Percentiles rank a stretch among this genome's conserved stretches.
Evolutionary conservation across 371 early-diverging fungal species (phyloP).

Genomic region (Mortierella sp.): DNA sequence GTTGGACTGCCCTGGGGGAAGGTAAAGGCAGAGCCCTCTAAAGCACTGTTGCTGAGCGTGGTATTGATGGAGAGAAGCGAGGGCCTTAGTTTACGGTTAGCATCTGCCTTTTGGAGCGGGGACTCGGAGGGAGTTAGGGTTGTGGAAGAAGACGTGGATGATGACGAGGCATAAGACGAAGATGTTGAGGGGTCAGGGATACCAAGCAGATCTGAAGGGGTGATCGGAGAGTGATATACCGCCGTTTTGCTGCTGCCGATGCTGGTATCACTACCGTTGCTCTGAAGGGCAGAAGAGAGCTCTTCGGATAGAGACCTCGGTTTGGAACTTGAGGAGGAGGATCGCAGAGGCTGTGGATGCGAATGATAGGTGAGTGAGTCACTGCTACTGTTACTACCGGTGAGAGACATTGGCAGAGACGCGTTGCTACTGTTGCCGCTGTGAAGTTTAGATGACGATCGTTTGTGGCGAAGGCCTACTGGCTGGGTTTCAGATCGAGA

Average conservation of each 20-base stretch:
- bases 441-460: slow-evolving; percentile 33
- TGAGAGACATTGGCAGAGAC: slow-evolving; percentile 38
- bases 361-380: slow-evolving; percentile 16
- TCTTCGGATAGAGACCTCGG: slow-evolving; percentile 40
- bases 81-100: slow-evolving; percentile 28
- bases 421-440: slow-evolving; percentile 31
- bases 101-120: slow-evolving; percentile 9
- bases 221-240: slow-evolving; percentile 39
- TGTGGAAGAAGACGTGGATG: slow-evolving; percentile 12
- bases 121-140: slow-evolving; percentile 7
- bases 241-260: slow-evolving; percentile 12
- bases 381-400: slow-evolving; percentile 25
- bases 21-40: slow-evolving; percentile 3
- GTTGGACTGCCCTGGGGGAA: slow-evolving; percentile 12
- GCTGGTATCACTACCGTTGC: background rate
- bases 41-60: background rate
- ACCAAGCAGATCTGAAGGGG: slow-evolving; percentile 41
- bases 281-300: slow-evolving; percentile 26
- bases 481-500: slow-evolving; percentile 12
- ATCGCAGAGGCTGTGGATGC: slow-evolving; percentile 3
- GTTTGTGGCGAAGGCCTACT: slow-evolving; percentile 21
- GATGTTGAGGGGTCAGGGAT: slow-evolving; percentile 28
- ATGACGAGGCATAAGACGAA: slow-evolving; percentile 14
- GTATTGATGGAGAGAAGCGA: slow-evolving; percentile 51
- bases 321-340: slow-evolving; percentile 7